Percentiles rank a stretch among this genome's conserved stretches.
phyloP scores from a whole-genome alignment of 306 rosid species.

The Inga laurina region DNA sequence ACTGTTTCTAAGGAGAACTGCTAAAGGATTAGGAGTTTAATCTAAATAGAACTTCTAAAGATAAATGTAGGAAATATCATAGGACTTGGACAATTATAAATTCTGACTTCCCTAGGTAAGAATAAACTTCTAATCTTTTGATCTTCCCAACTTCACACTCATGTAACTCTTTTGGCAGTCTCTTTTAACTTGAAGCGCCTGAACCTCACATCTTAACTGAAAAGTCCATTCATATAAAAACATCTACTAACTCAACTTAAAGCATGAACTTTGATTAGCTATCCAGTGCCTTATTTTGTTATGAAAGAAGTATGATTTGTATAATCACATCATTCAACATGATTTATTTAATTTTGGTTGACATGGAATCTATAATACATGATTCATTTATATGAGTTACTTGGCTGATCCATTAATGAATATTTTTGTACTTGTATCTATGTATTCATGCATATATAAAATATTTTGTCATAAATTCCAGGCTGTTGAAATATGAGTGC shows the following conservation, averaged over 20 bases:
- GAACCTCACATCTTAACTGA: not conserved
- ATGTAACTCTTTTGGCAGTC: not conserved
- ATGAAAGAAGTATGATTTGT: slow-evolving; percentile 14
- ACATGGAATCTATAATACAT: slow-evolving; percentile 6
- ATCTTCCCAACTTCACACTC: not conserved
- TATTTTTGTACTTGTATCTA: not conserved
- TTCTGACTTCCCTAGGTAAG: not conserved
- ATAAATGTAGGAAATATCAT: not conserved
- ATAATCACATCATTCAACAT: not conserved
- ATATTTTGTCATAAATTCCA: slow-evolving; percentile 40
- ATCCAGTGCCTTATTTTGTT: not conserved
- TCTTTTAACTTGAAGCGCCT: slow-evolving; percentile 19
- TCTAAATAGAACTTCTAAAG: not conserved
- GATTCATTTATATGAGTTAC: slow-evolving; percentile 11
- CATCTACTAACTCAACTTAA: not conserved
- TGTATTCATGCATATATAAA: slow-evolving; percentile 8
- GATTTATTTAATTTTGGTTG: not conserved
- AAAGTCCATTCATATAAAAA: not conserved
- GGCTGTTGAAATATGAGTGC: slow-evolving; percentile 53
- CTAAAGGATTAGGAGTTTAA: not conserved
- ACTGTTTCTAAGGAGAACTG: not conserved
- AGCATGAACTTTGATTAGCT: not conserved
- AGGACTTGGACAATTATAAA: not conserved
- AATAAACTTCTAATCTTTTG: not conserved
- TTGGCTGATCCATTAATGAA: slow-evolving; percentile 14